These are phyloP conservation scores for Solanum chacoense DNA, from an alignment of 305 asterid species.

Conservation along the genomic window DNA sequence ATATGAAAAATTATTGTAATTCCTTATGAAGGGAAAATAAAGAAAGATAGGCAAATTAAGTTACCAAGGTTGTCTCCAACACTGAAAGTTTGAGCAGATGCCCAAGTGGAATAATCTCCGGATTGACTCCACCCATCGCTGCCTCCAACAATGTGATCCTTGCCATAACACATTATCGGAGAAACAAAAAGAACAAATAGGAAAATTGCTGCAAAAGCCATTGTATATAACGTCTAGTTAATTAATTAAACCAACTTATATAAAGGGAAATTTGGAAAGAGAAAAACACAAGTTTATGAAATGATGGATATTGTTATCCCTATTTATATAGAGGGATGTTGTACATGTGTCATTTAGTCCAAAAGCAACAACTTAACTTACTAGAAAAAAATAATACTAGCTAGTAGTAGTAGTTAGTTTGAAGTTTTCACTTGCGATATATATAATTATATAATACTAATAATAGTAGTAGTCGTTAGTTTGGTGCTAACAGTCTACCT, in stretches of 20 bases:
- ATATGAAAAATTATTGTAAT: background rate
- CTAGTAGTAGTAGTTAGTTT: background rate
- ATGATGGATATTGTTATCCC: background rate
- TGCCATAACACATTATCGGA: slow-evolving; percentile 13
- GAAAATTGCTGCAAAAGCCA: background rate
- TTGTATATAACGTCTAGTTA: background rate
- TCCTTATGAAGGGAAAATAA: background rate
- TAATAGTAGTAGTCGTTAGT: background rate
- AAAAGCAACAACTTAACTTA: background rate
- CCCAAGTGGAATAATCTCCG: slow-evolving; percentile 15
- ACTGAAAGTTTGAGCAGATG: slow-evolving; percentile 15
- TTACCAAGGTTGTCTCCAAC: slow-evolving; percentile 23
- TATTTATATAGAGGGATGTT: background rate
- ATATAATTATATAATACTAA: background rate
- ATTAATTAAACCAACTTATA: background rate
- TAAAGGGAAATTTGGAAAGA: background rate
- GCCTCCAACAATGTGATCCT: slow-evolving; percentile 21
- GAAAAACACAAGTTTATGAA: background rate
- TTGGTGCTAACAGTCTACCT: background rate
- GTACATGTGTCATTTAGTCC: background rate
- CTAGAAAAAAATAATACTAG: background rate
- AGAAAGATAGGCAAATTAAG: background rate
- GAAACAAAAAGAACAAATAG: slow-evolving; percentile 10
- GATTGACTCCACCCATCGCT: slow-evolving; percentile 13
- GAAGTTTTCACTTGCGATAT: background rate